Evolutionary conservation across 2,329 filamentous ascomycete species (phyloP).

Genomic region (Ceratocystis albifundus): DNA sequence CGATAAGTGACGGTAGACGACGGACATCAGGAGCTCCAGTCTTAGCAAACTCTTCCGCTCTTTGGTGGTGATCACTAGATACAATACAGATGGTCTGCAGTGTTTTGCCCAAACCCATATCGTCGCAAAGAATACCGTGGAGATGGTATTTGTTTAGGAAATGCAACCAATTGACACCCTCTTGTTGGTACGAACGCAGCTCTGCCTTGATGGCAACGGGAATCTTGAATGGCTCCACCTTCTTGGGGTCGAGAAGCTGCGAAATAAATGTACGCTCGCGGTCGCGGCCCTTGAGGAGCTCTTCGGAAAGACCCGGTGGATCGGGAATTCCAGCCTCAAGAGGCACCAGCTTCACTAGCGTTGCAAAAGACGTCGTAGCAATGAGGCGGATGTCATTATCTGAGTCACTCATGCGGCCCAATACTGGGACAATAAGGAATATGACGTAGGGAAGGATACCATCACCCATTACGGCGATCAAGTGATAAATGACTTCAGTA

Average conservation of each 20-base stretch:
- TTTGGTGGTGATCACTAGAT: conserved; percentile 88
- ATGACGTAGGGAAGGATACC: conserved; percentile 93
- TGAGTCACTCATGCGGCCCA: conserved; percentile 96
- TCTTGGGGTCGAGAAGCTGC: conserved; percentile 91
- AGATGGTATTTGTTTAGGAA: conserved; percentile 98
- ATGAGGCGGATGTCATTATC: conserved; percentile 91
- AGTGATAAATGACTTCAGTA: conserved; percentile 88
- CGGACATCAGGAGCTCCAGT: conserved; percentile 68
- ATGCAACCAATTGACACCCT: conserved; percentile 96
- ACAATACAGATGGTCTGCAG: conserved; percentile 96
- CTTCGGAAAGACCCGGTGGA: conserved; percentile 79
- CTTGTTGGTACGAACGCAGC: conserved; percentile 92
- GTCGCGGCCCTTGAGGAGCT: conserved; percentile 80
- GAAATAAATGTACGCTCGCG: conserved; percentile 92
- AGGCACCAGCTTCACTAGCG: conserved; percentile 90
- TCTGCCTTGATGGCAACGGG: conserved; percentile 96
- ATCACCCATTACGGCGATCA: conserved; percentile 98
- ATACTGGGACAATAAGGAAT: conserved; percentile 92
- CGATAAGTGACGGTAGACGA: conserved; percentile 77
- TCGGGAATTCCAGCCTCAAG: conserved; percentile 96
- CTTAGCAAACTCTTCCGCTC: conserved; percentile 78
- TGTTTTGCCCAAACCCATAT: conserved; percentile 98
- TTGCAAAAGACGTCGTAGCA: conserved; percentile 93
- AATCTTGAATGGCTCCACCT: conserved; percentile 86
- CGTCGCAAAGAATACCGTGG: conserved; percentile 95